Conservation (phyloP, 306 rosid genomes). For the Quercus dentata region DNA sequence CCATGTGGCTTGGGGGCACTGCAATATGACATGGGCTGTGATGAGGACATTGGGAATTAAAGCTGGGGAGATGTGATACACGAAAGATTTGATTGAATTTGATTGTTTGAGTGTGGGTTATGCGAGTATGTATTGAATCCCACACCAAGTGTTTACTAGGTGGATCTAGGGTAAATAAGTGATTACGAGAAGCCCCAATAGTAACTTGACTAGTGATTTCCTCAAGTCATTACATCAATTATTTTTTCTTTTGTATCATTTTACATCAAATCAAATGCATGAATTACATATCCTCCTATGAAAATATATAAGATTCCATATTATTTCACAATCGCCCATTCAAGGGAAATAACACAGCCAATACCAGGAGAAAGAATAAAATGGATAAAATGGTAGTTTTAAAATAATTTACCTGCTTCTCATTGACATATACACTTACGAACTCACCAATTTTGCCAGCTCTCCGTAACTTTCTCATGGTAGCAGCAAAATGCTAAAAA, state of each 20-base stretch:
- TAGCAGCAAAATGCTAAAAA: constrained; percentile 56
- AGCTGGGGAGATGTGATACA: too few relatives aligned
- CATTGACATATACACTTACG: constrained; percentile 76
- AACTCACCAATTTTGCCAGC: constrained; percentile 89
- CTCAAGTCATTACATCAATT: background rate
- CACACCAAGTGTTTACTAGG: too few relatives aligned
- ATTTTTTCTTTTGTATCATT: background rate
- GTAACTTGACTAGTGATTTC: too few relatives aligned
- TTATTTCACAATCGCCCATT: background rate
- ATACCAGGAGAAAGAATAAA: background rate
- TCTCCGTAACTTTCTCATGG: constrained; percentile 80
- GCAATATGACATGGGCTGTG: too few relatives aligned
- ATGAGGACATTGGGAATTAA: too few relatives aligned
- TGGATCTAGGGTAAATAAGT: too few relatives aligned
- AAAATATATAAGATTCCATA: background rate
- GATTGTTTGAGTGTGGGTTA: too few relatives aligned
- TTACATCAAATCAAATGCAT: background rate
- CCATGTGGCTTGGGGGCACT: too few relatives aligned
- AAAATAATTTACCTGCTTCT: constrained; percentile 66
- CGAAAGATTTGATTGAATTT: too few relatives aligned
- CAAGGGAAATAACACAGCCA: constrained; percentile 1
- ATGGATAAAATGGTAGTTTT: background rate
- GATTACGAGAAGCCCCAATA: too few relatives aligned
- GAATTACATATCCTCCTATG: background rate
- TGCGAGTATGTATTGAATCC: too few relatives aligned